These are phyloP conservation scores for Fusarium gaditjirri DNA, from an alignment of 2,329 filamentous ascomycete species.

Conservation along the genomic window DNA sequence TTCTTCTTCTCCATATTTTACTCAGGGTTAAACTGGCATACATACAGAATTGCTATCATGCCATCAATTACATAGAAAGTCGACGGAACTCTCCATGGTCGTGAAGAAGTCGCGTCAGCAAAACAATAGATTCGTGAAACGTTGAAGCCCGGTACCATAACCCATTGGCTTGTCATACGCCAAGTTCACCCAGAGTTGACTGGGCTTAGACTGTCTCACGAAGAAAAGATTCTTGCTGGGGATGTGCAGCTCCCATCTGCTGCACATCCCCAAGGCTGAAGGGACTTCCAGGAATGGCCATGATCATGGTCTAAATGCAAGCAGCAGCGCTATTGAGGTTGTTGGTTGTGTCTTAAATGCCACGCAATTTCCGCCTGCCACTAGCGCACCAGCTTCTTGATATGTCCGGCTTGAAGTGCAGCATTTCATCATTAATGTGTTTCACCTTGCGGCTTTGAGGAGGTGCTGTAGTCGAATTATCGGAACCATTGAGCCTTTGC, in stretches of 20 bases:
- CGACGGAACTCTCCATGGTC: background rate
- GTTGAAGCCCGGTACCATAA: conserved; percentile 19
- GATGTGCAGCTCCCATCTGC: conserved; percentile 6
- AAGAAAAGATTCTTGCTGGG: background rate
- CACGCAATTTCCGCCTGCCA: conserved; percentile 31
- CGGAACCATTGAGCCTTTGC: conserved; percentile 18
- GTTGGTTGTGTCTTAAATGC: conserved; percentile 14
- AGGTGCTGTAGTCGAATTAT: conserved; percentile 11
- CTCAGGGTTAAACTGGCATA: background rate
- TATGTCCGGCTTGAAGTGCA: conserved; percentile 1
- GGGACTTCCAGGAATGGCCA: background rate
- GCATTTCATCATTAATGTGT: background rate
- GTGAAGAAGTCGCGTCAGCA: conserved; percentile 14
- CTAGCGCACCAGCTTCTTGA: conserved; percentile 15
- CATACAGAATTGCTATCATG: background rate
- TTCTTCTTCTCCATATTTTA: background rate
- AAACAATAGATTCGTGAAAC: conserved; percentile 27
- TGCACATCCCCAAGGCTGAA: conserved; percentile 19
- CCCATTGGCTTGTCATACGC: conserved; percentile 3
- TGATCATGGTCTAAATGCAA: background rate
- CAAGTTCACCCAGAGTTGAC: conserved; percentile 18
- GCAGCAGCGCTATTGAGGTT: conserved; percentile 5
- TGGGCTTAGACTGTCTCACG: conserved; percentile 7
- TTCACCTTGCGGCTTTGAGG: conserved; percentile 3
- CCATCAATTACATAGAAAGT: background rate